These are phyloP conservation scores for Cicer pinnatifidum DNA, from an alignment of 306 rosid genomes.

Conservation along the genomic window DNA sequence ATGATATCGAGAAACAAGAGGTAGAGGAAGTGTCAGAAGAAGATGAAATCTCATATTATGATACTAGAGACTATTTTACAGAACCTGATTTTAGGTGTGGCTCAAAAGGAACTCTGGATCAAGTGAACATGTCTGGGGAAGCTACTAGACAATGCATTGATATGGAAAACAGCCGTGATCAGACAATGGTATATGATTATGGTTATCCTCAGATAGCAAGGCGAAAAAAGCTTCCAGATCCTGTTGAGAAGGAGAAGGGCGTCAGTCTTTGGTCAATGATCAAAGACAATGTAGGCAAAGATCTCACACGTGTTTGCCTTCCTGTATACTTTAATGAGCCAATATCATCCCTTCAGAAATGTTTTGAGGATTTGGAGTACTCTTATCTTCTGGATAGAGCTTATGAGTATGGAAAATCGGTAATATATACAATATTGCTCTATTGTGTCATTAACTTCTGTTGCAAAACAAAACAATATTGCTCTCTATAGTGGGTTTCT, in stretches of 20 bases:
- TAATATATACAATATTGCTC: conserved; percentile 47
- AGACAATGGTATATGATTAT: conserved; percentile 45
- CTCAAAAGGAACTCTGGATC: conserved; percentile 51
- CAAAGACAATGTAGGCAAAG: conserved; percentile 98
- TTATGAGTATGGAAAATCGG: conserved; percentile 81
- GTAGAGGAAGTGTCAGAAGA: conserved; percentile 87
- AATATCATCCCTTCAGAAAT: conserved; percentile 93
- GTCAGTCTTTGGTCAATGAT: conserved; percentile 98
- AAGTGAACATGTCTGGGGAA: conserved; percentile 45
- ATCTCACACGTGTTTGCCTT: conserved; percentile 92
- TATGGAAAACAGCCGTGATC: conserved; percentile 51
- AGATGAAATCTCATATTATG: conserved; percentile 77
- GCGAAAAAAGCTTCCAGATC: conserved; percentile 86
- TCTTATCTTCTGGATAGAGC: conserved; percentile 89
- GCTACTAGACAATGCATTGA: conserved; percentile 48
- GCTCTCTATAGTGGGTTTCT: conserved; percentile 3
- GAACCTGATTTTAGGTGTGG: conserved; percentile 60
- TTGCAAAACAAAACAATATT: conserved; percentile 23
- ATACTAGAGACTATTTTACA: conserved; percentile 70
- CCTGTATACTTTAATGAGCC: conserved; percentile 99
- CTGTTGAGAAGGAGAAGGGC: conserved; percentile 93
- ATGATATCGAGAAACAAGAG: conserved; percentile 89
- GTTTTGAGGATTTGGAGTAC: conserved; percentile 95
- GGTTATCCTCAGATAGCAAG: conserved; percentile 60
- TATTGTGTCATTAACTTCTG: conserved; percentile 11